Base-by-base conservation (phyloP, 257 asterid genomes). In the Solanum dulcamara region DNA sequence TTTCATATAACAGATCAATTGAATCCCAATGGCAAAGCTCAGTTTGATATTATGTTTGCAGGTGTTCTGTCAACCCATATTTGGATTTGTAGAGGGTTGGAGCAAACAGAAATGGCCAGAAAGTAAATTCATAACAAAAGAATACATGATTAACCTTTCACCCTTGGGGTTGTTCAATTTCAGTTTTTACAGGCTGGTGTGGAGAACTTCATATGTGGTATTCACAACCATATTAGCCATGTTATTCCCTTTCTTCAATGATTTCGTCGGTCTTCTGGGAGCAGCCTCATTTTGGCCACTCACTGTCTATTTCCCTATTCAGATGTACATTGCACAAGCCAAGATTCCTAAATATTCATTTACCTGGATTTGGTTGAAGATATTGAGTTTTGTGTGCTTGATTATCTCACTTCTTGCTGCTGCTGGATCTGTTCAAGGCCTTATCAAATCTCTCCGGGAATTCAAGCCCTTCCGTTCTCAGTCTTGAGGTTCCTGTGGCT, bases 201-300 rank as follows among this genome's bases (percentile, higher is more conserved):
- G 98, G 98, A 89, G 98, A 59, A 93, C 92, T 1, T 1, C 30
- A 3, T 95, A 93, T 33, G 96, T 93, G 72, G 67, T 93, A 32
- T 40, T 87, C 59, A 91, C 93, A 2, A 91, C 93, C 4, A 10
- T 77, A 28, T 4, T 93, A 14, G 97, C 96, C 7, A 92, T 93
- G 95, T 20, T 91, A 50, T 88, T 95, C 38, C 97, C 98, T 0
- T 93, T 91, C 85, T 95, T 93, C 96, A 95, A 95, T 20, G 92
- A 93, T 32, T 84, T 95, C 1, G 91, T 93, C 17, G 98, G 98
- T 10, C 89, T 95, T 6, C 80, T 93, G 2, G 97, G 97, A 17
- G 94, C 97, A 1, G 75, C 85, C 33, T 64, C 95, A 1, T 95
- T 95, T 83, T 95, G 94, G 93, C 97, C 98, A 7, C 79, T 94